Conservation (phyloP, 2,329 filamentous ascomycete genomes). For the Fusarium beomiforme region DNA sequence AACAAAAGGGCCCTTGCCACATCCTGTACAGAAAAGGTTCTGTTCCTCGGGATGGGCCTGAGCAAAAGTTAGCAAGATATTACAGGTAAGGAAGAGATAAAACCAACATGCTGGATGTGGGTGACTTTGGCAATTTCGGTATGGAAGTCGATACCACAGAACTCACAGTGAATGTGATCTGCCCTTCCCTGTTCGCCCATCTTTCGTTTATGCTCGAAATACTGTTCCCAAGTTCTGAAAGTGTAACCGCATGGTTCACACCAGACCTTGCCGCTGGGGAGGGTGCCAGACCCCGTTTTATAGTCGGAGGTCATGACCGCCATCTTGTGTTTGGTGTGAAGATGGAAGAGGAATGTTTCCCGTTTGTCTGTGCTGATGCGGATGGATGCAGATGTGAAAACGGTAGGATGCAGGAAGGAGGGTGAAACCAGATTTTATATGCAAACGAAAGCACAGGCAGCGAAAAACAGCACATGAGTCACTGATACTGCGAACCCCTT, state of each 20-base stretch:
- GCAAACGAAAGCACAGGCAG: background rate
- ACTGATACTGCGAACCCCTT: background rate
- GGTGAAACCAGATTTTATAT: background rate
- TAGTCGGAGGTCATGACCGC: background rate
- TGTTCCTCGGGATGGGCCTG: constrained; percentile 54
- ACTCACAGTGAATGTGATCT: constrained; percentile 50
- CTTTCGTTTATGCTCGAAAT: constrained; percentile 46
- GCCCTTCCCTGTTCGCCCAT: constrained; percentile 37
- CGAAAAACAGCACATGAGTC: background rate
- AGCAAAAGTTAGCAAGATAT: background rate
- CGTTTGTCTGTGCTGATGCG: background rate
- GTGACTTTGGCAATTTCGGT: constrained; percentile 44
- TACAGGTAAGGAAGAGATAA: background rate
- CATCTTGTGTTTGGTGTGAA: background rate
- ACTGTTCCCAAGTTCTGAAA: constrained; percentile 40
- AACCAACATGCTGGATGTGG: constrained; percentile 51
- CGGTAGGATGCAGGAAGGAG: background rate
- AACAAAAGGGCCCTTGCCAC: constrained; percentile 49
- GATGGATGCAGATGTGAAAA: background rate
- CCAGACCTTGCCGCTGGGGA: constrained; percentile 24
- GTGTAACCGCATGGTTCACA: constrained; percentile 46
- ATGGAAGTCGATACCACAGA: constrained; percentile 51
- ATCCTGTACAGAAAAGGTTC: constrained; percentile 59
- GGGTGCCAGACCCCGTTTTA: constrained; percentile 27
- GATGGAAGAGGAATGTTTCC: background rate